A percentile compares a stretch with the other conserved stretches of the same genome.
These are phyloP conservation scores for Fusarium cyanostomum DNA, from an alignment of 2,329 filamentous ascomycete species.

Conservation along the genomic window DNA sequence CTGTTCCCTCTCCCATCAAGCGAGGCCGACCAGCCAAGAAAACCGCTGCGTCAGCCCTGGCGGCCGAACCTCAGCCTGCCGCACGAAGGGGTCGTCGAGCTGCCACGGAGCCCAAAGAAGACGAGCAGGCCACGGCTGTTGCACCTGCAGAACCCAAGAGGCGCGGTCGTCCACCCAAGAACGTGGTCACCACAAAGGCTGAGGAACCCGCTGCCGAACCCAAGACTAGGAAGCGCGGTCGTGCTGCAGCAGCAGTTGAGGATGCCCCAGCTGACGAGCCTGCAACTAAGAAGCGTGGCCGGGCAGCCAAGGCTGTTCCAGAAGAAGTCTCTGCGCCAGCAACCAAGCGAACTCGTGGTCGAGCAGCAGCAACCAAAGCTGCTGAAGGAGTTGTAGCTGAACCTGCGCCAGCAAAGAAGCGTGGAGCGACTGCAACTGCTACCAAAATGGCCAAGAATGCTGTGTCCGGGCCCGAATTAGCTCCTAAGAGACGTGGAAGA, in stretches of 20 bases:
- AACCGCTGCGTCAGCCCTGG: not conserved
- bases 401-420: conserved; percentile 20
- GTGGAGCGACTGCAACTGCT: conserved; percentile 10
- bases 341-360: conserved; percentile 12
- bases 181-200: not conserved
- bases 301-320: conserved; percentile 7
- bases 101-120: conserved; percentile 10
- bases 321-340: conserved; percentile 9
- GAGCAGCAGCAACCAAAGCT: conserved; percentile 11
- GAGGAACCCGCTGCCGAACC: conserved; percentile 9
- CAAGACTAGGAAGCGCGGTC: conserved; percentile 33
- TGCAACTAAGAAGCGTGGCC: conserved; percentile 25
- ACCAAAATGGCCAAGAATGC: conserved; percentile 10
- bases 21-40: conserved; percentile 32
- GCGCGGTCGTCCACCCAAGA: conserved; percentile 35
- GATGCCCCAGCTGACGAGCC: conserved; percentile 6
- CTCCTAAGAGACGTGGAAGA: conserved; percentile 24
- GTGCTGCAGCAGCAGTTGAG: conserved; percentile 4
- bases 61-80: conserved; percentile 5
- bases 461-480: conserved; percentile 7
- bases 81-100: conserved; percentile 22
- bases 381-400: conserved; percentile 6
- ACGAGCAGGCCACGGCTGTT: not conserved
- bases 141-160: conserved; percentile 19
- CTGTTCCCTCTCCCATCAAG: conserved; percentile 34